A percentile compares a stretch with the other conserved stretches of the same genome.
phyloP scores from a whole-genome alignment of 768 basidiomycete genomes.

The Mycena haematopus region DNA sequence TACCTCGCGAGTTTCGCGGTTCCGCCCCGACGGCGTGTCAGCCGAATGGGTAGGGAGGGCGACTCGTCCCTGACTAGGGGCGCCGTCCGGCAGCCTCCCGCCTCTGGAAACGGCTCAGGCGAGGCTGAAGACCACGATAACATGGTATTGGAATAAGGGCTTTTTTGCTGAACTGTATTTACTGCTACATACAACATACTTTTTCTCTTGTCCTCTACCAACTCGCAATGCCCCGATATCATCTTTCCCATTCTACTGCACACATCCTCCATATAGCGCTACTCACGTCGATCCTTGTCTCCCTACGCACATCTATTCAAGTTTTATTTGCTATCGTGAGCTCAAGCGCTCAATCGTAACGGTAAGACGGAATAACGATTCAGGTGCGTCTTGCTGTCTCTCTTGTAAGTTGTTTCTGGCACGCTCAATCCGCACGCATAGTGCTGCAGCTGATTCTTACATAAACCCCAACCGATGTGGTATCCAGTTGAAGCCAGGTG shows the following conservation, averaged over 20 bases:
- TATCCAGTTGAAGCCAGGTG: too few relatives aligned
- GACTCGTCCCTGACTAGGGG: constrained; percentile 6
- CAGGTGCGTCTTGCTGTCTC: too few relatives aligned
- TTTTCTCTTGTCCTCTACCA: constrained; percentile 19
- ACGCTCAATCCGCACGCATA: too few relatives aligned
- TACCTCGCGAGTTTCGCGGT: constrained; percentile 25
- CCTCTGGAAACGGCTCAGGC: constrained; percentile 6
- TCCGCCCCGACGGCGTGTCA: constrained; percentile 23
- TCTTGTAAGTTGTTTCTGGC: too few relatives aligned
- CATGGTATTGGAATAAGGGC: constrained; percentile 22
- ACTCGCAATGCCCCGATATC: constrained; percentile 17
- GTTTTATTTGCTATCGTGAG: constrained; percentile 17
- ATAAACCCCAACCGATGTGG: too few relatives aligned
- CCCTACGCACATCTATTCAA: constrained; percentile 25
- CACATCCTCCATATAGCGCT: constrained; percentile 27
- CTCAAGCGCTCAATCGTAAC: too few relatives aligned
- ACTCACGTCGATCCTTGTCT: constrained; percentile 30
- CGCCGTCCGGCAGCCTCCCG: constrained; percentile 3
- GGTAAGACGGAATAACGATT: too few relatives aligned
- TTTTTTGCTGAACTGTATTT: constrained; percentile 20
- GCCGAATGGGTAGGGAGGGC: constrained; percentile 15
- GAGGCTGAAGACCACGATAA: constrained; percentile 11
- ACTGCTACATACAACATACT: constrained; percentile 22
- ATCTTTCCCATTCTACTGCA: constrained; percentile 6
- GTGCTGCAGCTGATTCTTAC: too few relatives aligned